Evolutionary conservation across 768 basidiomycete genomes (phyloP), one percentile per base, ranked within the genome.

Genomic region (Xanthoconium purpureum): DNA sequence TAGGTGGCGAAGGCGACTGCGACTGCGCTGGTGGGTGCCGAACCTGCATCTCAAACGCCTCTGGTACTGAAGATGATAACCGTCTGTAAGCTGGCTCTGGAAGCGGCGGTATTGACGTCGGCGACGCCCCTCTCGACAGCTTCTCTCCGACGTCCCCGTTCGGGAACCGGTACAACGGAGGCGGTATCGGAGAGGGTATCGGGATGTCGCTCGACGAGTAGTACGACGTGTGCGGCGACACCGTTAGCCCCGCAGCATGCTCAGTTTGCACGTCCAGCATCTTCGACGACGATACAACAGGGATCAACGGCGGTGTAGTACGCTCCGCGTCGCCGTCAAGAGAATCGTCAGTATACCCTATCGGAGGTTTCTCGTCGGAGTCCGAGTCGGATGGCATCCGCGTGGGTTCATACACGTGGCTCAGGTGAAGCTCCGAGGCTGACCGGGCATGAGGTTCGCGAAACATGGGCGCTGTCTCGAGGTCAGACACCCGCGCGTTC

Each of bases 391-490:
- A 67, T 2, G 75, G 70, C 49, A 71, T 73, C 28, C 62, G 65
- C 4, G 77, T 75, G 1, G 82, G 80, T 52, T 83, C 84, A 56
- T 88, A 87, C 47, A 55, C 57, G 42, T 73, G 44, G 54, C 60
- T 54, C 45, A 62, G 61, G 5, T 80, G 79, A 10, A 85, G 58
- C 60, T 91, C 89, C 0, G 88, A 90, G 3, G 77, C 69, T 1
- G 89, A 89, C 6, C 85, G 81, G 45, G 70, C 77, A 59, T 90
- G 88, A 7, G 79, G 80, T 33, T 82, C 77, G 28, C 77, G 73
- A 71, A 89, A 88, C 79, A 92, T 91, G 3, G 89, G 88, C 1
- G 84, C 79, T 14, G 80, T 77, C 74, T 92, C 89, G 3, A 82
- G 67, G 57, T 78, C 79, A 48, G 59, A 56, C 3, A 18, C 35